Conservation (phyloP, 805 yeast genomes). For the Candida coleopterorum region DNA sequence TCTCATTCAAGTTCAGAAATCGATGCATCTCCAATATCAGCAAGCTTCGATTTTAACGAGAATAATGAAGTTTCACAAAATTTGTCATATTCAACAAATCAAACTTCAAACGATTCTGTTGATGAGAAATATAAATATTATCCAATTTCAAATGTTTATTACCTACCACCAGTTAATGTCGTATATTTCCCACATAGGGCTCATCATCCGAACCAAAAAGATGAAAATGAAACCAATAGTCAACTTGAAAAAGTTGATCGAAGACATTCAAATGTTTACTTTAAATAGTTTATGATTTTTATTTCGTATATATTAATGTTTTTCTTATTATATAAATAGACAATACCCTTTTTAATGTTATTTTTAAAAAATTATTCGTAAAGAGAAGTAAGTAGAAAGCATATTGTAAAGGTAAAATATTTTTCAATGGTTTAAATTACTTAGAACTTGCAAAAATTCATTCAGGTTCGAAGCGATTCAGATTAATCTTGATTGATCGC, state of each 20-base stretch:
- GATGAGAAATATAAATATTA: conserved; percentile 40
- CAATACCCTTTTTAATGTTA: no score
- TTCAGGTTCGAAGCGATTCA: no score
- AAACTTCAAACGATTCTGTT: conserved; percentile 4
- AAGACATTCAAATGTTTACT: conserved; percentile 4
- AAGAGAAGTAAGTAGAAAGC: no score
- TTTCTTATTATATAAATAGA: not conserved
- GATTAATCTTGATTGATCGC: no score
- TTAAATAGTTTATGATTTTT: conserved; percentile 1
- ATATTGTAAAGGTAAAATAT: no score
- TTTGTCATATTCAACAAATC: conserved; percentile 10
- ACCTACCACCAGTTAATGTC: conserved; percentile 50
- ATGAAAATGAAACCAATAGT: conserved; percentile 7
- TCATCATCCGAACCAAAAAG: conserved; percentile 26
- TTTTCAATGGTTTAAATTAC: no score
- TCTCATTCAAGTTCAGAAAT: not conserved
- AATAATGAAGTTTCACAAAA: conserved; percentile 11
- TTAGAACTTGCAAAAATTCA: no score
- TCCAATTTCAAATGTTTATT: conserved; percentile 47
- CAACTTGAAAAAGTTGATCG: conserved; percentile 1
- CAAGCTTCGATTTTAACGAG: conserved; percentile 10
- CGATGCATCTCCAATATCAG: conserved; percentile 10
- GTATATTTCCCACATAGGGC: conserved; percentile 54
- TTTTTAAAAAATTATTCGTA: no score
- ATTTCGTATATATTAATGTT: not conserved